A percentile compares a stretch with the other conserved stretches of the same genome.
phyloP scores from a whole-genome alignment of 1,139 yeast genomes.

The Dujonia santamariae region DNA sequence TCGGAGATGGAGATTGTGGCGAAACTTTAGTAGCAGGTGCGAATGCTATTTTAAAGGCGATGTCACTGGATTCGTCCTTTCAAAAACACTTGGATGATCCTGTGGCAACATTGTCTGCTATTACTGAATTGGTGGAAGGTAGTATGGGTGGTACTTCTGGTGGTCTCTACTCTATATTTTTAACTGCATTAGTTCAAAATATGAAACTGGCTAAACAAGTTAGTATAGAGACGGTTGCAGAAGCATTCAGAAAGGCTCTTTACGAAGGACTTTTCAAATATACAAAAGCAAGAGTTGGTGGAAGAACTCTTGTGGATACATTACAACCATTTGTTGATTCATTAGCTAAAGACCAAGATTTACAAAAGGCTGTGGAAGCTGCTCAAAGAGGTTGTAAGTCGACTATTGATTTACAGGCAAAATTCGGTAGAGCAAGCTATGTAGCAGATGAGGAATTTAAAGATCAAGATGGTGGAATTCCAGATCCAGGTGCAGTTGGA shows the following conservation, averaged over 20 bases:
- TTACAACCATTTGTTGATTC: slow-evolving; percentile 80
- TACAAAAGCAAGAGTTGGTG: slow-evolving; percentile 88
- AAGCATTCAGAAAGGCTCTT: slow-evolving; percentile 33
- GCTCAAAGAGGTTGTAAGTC: slow-evolving; percentile 74
- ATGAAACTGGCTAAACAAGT: slow-evolving; percentile 29
- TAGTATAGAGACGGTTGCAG: slow-evolving; percentile 30
- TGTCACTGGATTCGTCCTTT: slow-evolving; percentile 36
- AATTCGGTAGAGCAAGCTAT: slow-evolving; percentile 91
- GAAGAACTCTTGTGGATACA: slow-evolving; percentile 85
- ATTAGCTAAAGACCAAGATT: slow-evolving; percentile 46
- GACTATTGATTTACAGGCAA: slow-evolving; percentile 74
- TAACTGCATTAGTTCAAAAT: slow-evolving; percentile 43
- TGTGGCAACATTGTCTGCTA: slow-evolving; percentile 43
- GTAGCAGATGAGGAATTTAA: slow-evolving; percentile 61
- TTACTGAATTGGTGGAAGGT: slow-evolving; percentile 77
- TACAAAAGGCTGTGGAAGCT: slow-evolving; percentile 59
- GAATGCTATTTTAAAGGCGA: slow-evolving; percentile 57
- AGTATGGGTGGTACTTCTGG: slow-evolving; percentile 98
- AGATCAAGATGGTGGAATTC: slow-evolving; percentile 55
- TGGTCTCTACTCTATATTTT: slow-evolving; percentile 81
- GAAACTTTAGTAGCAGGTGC: slow-evolving; percentile 86
- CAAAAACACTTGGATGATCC: slow-evolving; percentile 33
- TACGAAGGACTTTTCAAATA: slow-evolving; percentile 57
- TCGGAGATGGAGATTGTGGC: slow-evolving; percentile 98
- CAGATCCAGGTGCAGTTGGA: slow-evolving; percentile 95